Base-by-base conservation (phyloP, 768 basidiomycete genomes). In the Tulasnella sp. region DNA sequence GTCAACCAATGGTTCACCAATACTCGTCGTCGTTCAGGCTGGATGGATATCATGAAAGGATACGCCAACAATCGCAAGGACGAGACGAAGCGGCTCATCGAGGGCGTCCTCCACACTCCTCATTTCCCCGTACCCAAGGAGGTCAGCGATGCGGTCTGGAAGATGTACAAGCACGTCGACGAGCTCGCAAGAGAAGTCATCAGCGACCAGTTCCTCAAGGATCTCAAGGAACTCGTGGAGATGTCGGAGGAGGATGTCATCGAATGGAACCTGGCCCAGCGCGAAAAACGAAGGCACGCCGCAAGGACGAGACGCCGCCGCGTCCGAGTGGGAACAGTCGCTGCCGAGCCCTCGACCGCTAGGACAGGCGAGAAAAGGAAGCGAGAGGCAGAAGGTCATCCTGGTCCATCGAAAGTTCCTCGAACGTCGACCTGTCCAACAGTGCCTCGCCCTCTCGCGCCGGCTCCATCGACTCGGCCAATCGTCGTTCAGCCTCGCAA, bases 1-100 rank as follows among this genome's bases (percentile, higher is more conserved):
- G 62, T 77, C 41, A 75, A 71, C 69, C 75, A 73, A 41, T 76
- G 74, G 72, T 76, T 77, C 75, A 76, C 75, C 68, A 77, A 77
- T 67, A 73, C 72, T 63, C 75, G 77, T 8, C 77, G 77, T 19
- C 76, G 77, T 3, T 76, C 75, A 12, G 73, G 72, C 5, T 77
- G 74, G 74, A 76, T 69, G 67, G 67, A 65, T 37, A 62, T 75
- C 44, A 66, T 72, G 59, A 74, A 72, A 41, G 41, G 68, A 14
- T 29, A 69, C 44, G 72, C 72, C 37, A 73, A 73, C 17, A 52
- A 62, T 36, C 36, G 47, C 41, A 73, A 68, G 34, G 72, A 73
- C 19, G 72, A 67, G 17, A 73, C 68, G 72, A 73, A 67, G 59
- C 14, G 17, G 36, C 37, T 73, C 32, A 41, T 73, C 65, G 64